These are phyloP conservation scores for Botrytis hyacinthi DNA, from an alignment of 2,329 filamentous ascomycete species.

Conservation along the genomic window DNA sequence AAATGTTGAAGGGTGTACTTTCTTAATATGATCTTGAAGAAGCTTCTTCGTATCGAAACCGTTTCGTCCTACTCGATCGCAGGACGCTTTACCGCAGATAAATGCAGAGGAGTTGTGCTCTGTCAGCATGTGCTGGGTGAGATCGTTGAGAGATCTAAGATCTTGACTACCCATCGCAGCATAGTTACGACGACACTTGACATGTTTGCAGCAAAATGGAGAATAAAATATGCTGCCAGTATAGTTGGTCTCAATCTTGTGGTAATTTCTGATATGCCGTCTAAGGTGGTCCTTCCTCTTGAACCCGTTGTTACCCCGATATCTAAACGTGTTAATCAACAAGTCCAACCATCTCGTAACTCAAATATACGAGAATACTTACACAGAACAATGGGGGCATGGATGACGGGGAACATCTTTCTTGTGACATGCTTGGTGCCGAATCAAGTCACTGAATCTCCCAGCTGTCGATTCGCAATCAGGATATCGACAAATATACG, in stretches of 20 bases:
- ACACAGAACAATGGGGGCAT: slow-evolving; percentile 13
- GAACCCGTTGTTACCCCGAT: slow-evolving; percentile 4
- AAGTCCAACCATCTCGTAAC: accelerated
- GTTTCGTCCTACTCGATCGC: slow-evolving; percentile 11
- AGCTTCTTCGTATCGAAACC: slow-evolving; percentile 18
- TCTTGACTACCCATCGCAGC: accelerated
- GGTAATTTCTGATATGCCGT: neutral
- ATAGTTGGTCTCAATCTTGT: neutral
- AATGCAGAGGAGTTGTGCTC: slow-evolving; percentile 8
- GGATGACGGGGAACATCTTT: slow-evolving; percentile 8
- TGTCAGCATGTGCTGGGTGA: neutral
- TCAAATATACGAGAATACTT: neutral
- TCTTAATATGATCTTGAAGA: slow-evolving; percentile 24
- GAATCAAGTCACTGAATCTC: neutral
- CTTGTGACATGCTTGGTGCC: slow-evolving; percentile 12
- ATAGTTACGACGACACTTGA: accelerated
- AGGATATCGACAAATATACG: slow-evolving; percentile 1
- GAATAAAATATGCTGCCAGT: accelerated
- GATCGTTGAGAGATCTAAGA: neutral
- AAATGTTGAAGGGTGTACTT: slow-evolving; percentile 25
- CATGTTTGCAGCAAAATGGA: neutral
- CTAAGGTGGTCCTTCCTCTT: slow-evolving; percentile 8
- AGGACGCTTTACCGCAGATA: neutral
- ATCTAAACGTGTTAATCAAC: neutral
- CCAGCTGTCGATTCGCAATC: neutral